Evolutionary conservation across 257 asterid species (phyloP).

Genomic region (Linaria vulgaris): DNA sequence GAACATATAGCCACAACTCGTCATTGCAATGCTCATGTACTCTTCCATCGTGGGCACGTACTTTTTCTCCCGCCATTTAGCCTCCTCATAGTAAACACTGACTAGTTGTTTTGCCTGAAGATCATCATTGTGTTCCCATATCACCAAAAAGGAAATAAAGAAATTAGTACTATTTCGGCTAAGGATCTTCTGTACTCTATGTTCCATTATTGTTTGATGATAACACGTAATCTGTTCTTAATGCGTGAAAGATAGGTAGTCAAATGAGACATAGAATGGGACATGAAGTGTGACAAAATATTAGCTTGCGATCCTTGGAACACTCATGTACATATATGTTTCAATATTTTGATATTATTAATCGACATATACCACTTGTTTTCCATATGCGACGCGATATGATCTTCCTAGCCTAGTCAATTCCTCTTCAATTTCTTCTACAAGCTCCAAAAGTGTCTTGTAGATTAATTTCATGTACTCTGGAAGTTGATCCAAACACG

Average conservation of each 20-base stretch:
- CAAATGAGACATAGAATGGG: too few relatives aligned
- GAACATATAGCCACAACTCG: constrained; percentile 18
- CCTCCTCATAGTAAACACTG: constrained; percentile 22
- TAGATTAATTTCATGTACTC: constrained; percentile 37
- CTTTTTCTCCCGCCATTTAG: constrained; percentile 31
- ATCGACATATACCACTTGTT: constrained; percentile 27
- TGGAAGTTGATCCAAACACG: constrained; percentile 34
- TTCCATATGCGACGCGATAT: constrained; percentile 29
- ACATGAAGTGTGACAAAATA: too few relatives aligned
- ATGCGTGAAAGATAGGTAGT: too few relatives aligned
- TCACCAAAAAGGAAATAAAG: too few relatives aligned
- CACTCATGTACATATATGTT: too few relatives aligned
- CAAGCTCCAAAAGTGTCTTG: constrained; percentile 27
- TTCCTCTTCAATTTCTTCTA: constrained; percentile 31
- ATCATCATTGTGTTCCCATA: too few relatives aligned
- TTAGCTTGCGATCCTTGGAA: too few relatives aligned
- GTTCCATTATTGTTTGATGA: too few relatives aligned
- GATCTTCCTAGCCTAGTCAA: constrained; percentile 25
- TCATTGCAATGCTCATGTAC: constrained; percentile 32
- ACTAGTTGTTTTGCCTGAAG: constrained; percentile 22
- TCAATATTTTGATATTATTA: too few relatives aligned
- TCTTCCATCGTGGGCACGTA: constrained; percentile 33
- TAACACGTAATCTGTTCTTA: too few relatives aligned
- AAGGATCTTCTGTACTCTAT: too few relatives aligned
- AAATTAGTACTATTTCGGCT: too few relatives aligned